Conservation (phyloP, 805 yeast genomes). For the Spathaspora sp. region DNA sequence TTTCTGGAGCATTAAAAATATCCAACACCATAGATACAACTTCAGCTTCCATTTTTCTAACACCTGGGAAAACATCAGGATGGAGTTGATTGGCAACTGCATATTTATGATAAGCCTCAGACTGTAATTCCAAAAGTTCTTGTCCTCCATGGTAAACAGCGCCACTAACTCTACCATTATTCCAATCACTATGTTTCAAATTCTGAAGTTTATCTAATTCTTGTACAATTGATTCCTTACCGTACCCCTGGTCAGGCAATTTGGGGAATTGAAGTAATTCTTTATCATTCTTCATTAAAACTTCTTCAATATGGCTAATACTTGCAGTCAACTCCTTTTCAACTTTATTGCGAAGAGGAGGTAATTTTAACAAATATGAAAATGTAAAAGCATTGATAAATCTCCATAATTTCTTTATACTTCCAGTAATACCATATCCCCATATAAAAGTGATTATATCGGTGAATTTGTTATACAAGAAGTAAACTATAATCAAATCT, state of each 20-base stretch:
- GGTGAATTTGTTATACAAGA: slow-evolving; percentile 10
- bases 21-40: slow-evolving; percentile 86
- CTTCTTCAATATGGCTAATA: slow-evolving; percentile 47
- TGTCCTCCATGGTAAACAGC: slow-evolving; percentile 96
- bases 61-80: slow-evolving; percentile 96
- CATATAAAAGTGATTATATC: slow-evolving; percentile 11
- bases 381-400: slow-evolving; percentile 18
- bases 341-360: slow-evolving; percentile 53
- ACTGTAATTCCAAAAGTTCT: slow-evolving; percentile 70
- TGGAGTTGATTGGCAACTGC: slow-evolving; percentile 92
- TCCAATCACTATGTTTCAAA: slow-evolving; percentile 75
- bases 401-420: slow-evolving; percentile 13
- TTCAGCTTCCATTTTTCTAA: slow-evolving; percentile 94
- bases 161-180: slow-evolving; percentile 82
- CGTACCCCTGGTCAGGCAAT: slow-evolving; percentile 62
- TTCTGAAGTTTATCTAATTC: slow-evolving; percentile 49
- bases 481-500: slow-evolving; percentile 16
- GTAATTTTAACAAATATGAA: slow-evolving; percentile 38
- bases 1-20: slow-evolving; percentile 72
- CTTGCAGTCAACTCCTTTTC: slow-evolving; percentile 55
- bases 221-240: slow-evolving; percentile 40
- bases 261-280: slow-evolving; percentile 38
- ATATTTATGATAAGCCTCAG: slow-evolving; percentile 69
- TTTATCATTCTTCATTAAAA: slow-evolving; percentile 54
- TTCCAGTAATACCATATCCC: slow-evolving; percentile 42